phyloP scores from a whole-genome alignment of 352 stramenopile species.

The Phytopythium helicoides region DNA sequence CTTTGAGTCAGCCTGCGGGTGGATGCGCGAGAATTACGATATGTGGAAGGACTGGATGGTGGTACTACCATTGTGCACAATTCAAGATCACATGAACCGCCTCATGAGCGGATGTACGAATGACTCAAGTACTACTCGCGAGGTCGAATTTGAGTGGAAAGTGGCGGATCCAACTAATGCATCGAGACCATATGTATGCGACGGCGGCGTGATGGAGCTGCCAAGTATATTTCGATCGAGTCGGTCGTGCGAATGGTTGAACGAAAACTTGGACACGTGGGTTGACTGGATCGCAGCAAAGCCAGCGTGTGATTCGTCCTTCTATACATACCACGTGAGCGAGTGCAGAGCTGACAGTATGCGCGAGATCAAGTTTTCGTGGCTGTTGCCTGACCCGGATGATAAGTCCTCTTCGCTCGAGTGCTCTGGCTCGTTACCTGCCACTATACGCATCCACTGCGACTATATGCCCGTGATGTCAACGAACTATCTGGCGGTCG shows the following conservation, averaged over 20 bases:
- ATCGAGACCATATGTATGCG: conserved; percentile 21
- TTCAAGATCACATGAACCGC: conserved; percentile 12
- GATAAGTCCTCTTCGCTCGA: conserved; percentile 16
- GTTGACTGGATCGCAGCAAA: conserved; percentile 10
- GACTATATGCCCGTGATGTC: conserved; percentile 18
- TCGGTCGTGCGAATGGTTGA: conserved; percentile 23
- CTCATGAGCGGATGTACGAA: conserved; percentile 8
- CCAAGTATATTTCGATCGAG: conserved; percentile 14
- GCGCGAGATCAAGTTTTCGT: conserved; percentile 10
- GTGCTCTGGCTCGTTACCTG: conserved; percentile 12
- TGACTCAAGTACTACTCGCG: not conserved
- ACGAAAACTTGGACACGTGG: conserved; percentile 15
- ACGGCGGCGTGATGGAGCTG: conserved; percentile 9
- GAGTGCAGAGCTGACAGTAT: conserved; percentile 8
- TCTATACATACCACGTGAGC: conserved; percentile 18
- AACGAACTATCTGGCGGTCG: conserved; percentile 2
- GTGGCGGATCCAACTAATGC: conserved; percentile 14
- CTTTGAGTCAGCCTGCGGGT: conserved; percentile 22
- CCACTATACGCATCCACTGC: conserved; percentile 12
- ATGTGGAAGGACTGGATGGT: conserved; percentile 24
- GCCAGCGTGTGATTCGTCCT: conserved; percentile 19
- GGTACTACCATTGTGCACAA: conserved; percentile 15
- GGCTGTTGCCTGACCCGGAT: conserved; percentile 15
- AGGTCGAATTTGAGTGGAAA: conserved; percentile 16
- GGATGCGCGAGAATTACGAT: conserved; percentile 21